These are phyloP conservation scores for Lolium multiflorum DNA, from an alignment of 176 grass and related monocot genomes.

Conservation along the genomic window DNA sequence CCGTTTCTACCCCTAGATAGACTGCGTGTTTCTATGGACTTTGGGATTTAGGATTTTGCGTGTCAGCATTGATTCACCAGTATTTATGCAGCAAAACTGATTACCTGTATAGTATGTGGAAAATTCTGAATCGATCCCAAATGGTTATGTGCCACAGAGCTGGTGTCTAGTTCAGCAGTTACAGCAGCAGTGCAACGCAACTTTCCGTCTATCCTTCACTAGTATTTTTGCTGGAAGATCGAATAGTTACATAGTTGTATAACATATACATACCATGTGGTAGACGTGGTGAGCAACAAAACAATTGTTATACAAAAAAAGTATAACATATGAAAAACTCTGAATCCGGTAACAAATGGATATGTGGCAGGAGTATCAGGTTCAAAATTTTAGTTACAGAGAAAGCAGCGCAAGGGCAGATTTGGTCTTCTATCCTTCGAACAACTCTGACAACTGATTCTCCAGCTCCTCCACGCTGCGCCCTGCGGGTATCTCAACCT, in stretches of 20 bases:
- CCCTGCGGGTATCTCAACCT: background rate
- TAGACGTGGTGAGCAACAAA: no score
- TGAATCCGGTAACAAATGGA: background rate
- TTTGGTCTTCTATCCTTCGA: constrained; percentile 39
- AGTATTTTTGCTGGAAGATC: background rate
- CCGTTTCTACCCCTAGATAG: no score
- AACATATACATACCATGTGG: no score
- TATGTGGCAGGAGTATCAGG: background rate
- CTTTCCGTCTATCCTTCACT: background rate
- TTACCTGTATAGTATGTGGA: no score
- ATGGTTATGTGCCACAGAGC: no score
- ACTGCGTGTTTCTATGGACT: no score
- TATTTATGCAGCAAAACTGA: no score
- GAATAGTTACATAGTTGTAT: background rate
- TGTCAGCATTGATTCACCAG: no score
- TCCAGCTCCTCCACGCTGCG: constrained; percentile 34
- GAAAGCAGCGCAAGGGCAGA: background rate
- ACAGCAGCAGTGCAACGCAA: background rate
- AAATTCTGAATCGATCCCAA: background rate
- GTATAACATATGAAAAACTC: background rate
- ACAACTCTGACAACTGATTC: constrained; percentile 36
- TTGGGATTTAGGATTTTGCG: no score
- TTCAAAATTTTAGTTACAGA: background rate
- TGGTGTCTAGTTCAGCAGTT: no score
- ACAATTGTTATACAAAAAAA: no score